Base-by-base conservation (phyloP, 2,329 filamentous ascomycete species). In the Malbranchea cinnamomea region DNA sequence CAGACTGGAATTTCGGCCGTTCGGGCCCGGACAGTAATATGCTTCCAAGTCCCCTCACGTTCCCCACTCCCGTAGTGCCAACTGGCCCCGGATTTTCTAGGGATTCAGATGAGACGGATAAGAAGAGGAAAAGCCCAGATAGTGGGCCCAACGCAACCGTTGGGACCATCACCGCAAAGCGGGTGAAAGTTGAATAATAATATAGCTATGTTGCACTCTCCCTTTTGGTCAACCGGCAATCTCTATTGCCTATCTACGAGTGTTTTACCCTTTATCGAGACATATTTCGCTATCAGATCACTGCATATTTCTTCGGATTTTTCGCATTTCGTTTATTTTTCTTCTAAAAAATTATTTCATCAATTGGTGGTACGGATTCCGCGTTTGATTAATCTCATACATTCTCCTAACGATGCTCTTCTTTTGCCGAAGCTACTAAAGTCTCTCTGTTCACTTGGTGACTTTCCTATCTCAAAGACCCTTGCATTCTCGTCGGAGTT, bases 41-140 rank as follows among this genome's bases (percentile, higher is more conserved):
- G 41, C 64, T 95, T 28, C 85, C 85, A 0, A 94, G 84, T 50
- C 89, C 89, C 6, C 60, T 95, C 39, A 92, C 85, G 37, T 94
- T 94, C 54, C 79, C 82, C 19, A 95, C 89, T 1, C 89, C 89
- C 0, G 56, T 59, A 8, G 48, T 54, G 8, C 50, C 52, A 30
- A 52, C 40, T 6, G 57, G 54, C 4, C 53, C 56, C 6, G 49
- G 53, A 28, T 59, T 59, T 34, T 40, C 45, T 17, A 47, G 54
- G 24, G 57, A 60, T 2, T 37, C 23, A 20, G 55, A 60, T 18
- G 54, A 59, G 10, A 46, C 48, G 32, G 56, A 59, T n/a, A 57
- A 53, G 40, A 60, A 60, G 36, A 48, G 56, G 32, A 60, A 62
- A 35, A 54, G 46, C 36, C 50, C 57, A 2, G 57, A 62, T n/a